Evolutionary conservation across 192 early-diverging fungal species (phyloP), one percentile per base, ranked within the genome.

Genomic region (Coemansia guatemalensis): DNA sequence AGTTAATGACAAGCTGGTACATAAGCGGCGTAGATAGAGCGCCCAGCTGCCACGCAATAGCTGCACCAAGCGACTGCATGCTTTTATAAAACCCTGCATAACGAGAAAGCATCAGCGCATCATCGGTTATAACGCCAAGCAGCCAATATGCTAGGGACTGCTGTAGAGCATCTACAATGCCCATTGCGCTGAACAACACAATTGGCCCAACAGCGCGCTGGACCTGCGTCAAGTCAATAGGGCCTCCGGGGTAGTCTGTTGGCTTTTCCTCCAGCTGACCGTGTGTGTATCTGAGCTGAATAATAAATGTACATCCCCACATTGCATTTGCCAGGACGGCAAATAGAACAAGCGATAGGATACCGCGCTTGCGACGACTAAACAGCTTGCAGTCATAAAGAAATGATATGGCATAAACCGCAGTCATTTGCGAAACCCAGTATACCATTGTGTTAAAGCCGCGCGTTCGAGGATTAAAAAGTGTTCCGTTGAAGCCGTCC

Each of bases 41-140:
- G 69, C 87, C 88, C 47, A 89, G 77, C 62, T 88, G 85, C 84
- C 88, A 87, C 1, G 86, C 83, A 49, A 90, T 75, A 44, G 86
- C 88, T 27, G 74, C 85, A 33, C 84, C 88, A 35, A 85, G 76
- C 51, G 86, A 89, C 78, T 94, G 92, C 50, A 92, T 86, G 52
- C 85, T 87, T 83, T 94, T 94, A 86, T 94, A 93, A 80, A 88
- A 91, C 22, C 91, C 93, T 27, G 87, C 85, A 70, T 87, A 91
- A 48, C 87, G 82, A 7, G 90, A 83, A 53, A 86, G 63, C 61
- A 79, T 75, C 35, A 81, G 82, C 39, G 85, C 72, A 67, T 93
- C 90, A 69, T 92, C 91, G 8, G 91, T 88, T 75, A 91, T 76
- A 30, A 88, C 84, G 29, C 91, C 91, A 74, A 94, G 85, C 17